Percentiles rank a stretch among this genome's conserved stretches.
Evolutionary conservation across 164 flowering plant genomes (phyloP).

Genomic region (Cinnamomum chago): DNA sequence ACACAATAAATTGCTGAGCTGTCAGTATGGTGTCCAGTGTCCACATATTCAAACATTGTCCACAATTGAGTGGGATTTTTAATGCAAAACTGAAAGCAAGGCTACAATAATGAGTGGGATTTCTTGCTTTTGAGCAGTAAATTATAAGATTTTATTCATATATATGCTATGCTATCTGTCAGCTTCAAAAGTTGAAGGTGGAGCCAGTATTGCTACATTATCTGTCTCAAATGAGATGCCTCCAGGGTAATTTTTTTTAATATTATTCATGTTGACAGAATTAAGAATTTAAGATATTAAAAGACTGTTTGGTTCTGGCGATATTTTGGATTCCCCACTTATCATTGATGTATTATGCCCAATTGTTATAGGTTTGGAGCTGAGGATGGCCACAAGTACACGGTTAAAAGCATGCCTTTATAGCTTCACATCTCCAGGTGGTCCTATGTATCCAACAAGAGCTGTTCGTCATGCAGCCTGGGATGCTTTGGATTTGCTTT

Average conservation of each 20-base stretch:
- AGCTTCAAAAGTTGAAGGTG: slow-evolving; percentile 94
- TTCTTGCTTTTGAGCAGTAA: not conserved
- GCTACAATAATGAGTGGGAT: not conserved
- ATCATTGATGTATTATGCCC: not conserved
- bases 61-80: not conserved
- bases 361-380: slow-evolving; percentile 64
- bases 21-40: not conserved
- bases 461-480: slow-evolving; percentile 99
- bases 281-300: not conserved
- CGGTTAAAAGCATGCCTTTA: slow-evolving; percentile 92
- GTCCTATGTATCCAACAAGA: slow-evolving; percentile 98
- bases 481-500: slow-evolving; percentile 82
- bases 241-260: slow-evolving; percentile 50
- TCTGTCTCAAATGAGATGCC: slow-evolving; percentile 64
- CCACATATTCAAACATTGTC: not conserved
- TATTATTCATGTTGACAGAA: not conserved
- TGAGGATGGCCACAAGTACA: slow-evolving; percentile 92
- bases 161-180: slow-evolving; percentile 12
- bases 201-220: slow-evolving; percentile 95
- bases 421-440: slow-evolving; percentile 98
- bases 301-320: not conserved
- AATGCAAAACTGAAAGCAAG: not conserved
- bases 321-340: not conserved
- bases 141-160: not conserved
- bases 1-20: not conserved